Evolutionary conservation across 2,329 filamentous ascomycete genomes (phyloP).

Genomic region (Aspergillus sp.): DNA sequence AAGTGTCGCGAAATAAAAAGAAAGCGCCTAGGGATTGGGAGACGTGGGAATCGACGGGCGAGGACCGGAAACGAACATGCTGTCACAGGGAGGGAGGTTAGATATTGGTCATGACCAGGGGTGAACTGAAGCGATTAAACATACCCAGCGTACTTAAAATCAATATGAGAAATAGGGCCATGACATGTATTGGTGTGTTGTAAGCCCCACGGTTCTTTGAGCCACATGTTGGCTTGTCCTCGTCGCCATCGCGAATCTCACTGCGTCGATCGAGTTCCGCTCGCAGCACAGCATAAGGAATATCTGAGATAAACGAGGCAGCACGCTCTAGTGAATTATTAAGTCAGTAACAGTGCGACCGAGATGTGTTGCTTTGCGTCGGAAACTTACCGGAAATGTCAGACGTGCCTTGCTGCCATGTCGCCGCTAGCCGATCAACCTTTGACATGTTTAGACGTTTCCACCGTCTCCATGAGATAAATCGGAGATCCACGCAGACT

Average conservation of each 20-base stretch:
- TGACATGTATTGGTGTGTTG: conserved; percentile 66
- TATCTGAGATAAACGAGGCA: conserved; percentile 25
- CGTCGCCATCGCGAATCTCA: conserved; percentile 15
- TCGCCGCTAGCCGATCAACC: neutral
- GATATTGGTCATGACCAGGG: conserved; percentile 1
- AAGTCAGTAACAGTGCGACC: neutral
- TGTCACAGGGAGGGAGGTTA: conserved; percentile 21
- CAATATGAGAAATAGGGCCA: conserved; percentile 66
- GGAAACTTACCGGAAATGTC: neutral
- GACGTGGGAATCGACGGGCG: conserved; percentile 57
- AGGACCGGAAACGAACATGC: conserved; percentile 64
- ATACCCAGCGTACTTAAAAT: conserved; percentile 47
- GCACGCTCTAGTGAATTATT: conserved; percentile 19
- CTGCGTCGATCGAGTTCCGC: conserved; percentile 32
- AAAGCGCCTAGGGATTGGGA: conserved; percentile 58
- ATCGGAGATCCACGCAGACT: neutral
- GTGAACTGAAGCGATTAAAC: neutral
- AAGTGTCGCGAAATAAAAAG: conserved; percentile 62
- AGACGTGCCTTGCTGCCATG: conserved; percentile 1
- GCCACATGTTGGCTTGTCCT: conserved; percentile 33
- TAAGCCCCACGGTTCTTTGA: conserved; percentile 47
- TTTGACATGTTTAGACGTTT: neutral
- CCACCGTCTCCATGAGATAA: conserved; percentile 1
- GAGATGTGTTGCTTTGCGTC: no score
- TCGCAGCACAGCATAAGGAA: conserved; percentile 33